These are phyloP conservation scores for Fusarium anthophilum DNA, from an alignment of 2,329 filamentous ascomycete species.

Conservation along the genomic window DNA sequence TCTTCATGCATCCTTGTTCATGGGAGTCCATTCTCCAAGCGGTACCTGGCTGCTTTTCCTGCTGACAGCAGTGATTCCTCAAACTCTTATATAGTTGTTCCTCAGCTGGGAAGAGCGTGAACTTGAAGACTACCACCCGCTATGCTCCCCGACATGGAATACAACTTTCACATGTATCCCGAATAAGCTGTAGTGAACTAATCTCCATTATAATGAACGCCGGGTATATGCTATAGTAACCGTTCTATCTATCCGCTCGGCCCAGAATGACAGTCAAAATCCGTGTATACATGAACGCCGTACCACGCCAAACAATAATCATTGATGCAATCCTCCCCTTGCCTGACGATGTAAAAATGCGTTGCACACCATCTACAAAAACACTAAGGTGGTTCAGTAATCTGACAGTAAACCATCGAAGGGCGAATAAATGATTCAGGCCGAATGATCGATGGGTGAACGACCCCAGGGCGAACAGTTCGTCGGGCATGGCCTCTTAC, in stretches of 20 bases:
- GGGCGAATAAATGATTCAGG: neutral
- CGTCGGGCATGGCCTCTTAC: neutral
- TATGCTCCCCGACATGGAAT: neutral
- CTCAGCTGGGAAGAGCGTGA: no score
- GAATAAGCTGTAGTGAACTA: no score
- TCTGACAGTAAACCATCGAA: neutral
- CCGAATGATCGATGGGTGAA: neutral
- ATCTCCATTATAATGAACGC: constrained; percentile 12
- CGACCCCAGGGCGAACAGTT: neutral
- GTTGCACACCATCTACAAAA: neutral
- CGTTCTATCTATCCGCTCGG: neutral
- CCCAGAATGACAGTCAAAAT: neutral
- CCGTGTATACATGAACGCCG: constrained; percentile 25
- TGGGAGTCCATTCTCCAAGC: neutral
- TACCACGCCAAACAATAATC: neutral
- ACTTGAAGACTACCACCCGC: fast-evolving
- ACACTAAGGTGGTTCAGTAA: neutral
- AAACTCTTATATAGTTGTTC: neutral
- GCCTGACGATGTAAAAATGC: neutral
- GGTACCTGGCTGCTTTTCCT: neutral
- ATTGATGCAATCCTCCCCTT: neutral
- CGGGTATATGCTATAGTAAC: constrained; percentile 28
- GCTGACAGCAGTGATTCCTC: neutral
- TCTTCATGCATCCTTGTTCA: neutral
- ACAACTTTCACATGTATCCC: fast-evolving